Percentiles rank a stretch among this genome's conserved stretches.
Conservation (phyloP, 2,329 filamentous ascomycete species). For the Alternaria gansuensis region DNA sequence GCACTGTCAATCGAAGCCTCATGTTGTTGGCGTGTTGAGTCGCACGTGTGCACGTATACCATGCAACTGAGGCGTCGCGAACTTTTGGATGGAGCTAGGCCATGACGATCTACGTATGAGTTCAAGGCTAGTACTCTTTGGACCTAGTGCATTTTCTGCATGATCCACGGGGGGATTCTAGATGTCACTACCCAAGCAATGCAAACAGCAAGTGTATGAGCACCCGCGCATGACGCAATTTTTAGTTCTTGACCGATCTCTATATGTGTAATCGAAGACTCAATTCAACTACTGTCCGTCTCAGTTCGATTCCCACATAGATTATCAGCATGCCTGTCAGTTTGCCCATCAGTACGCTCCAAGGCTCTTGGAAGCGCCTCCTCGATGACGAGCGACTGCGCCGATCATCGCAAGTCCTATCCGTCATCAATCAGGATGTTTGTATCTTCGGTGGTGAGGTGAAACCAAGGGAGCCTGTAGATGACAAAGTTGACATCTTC, state of each 20-base stretch:
- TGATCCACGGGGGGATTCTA: background rate
- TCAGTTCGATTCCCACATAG: background rate
- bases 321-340: slow-evolving; percentile 35
- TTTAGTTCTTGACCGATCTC: background rate
- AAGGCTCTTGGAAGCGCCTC: slow-evolving; percentile 52
- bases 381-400: slow-evolving; percentile 59
- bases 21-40: slow-evolving; percentile 36
- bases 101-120: slow-evolving; percentile 13
- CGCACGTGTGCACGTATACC: slow-evolving; percentile 12
- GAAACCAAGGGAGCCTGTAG: slow-evolving; percentile 70
- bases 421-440: slow-evolving; percentile 66
- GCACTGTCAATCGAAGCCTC: slow-evolving; percentile 51
- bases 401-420: slow-evolving; percentile 77
- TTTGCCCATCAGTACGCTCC: slow-evolving; percentile 39
- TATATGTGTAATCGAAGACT: background rate
- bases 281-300: background rate
- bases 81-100: slow-evolving; percentile 18
- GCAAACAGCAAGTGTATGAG: slow-evolving; percentile 11
- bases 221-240: slow-evolving; percentile 12
- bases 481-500: slow-evolving; percentile 76
- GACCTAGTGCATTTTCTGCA: slow-evolving; percentile 6
- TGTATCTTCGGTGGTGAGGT: slow-evolving; percentile 83
- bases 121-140: background rate
- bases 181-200: background rate
- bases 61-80: slow-evolving; percentile 4